Base-by-base conservation (phyloP, 2,329 filamentous ascomycete species). In the Parastagonospora nodorum region DNA sequence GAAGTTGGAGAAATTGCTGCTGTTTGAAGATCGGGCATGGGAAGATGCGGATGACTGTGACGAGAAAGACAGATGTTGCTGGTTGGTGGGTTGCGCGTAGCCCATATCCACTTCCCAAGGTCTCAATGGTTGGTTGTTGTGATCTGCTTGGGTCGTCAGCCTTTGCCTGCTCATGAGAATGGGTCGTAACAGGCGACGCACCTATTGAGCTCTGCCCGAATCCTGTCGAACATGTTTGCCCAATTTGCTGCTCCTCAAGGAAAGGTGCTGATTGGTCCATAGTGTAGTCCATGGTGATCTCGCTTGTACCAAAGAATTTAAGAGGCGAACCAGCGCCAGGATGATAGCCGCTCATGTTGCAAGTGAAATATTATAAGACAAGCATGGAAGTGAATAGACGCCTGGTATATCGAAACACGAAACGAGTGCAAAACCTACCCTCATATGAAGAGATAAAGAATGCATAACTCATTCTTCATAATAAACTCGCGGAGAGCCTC, bases 31-130 rank as follows among this genome's bases (percentile, higher is more conserved):
- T 7, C 66, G 56, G 16, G 48, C 55, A 19, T 52, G 42, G 2
- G 61, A 57, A 14, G 54, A 48, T 24, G 43, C 42, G 0, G 63
- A 68, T 1, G 63, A 63, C 10, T 55, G 62, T 28, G 59, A 60
- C 6, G 61, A 67, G 10, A 38, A 30, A 4, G 68, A 62, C 10
- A 52, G 46, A 10, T 63, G 62, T 24, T 51, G 53, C 2, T 51
- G 51, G 27, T 62, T 52, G 5, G 37, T 24, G 29, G 41, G 42
- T 15, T 44, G 57, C 8, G 54, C 53, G 27, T 42, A 29, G n/a
- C 35, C 11, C 10, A 47, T n/a, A 32, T 31, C 30, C n/a, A 36
- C 39, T 1, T 51, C 41, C 58, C 57, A 61, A 36, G 52, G 16
- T 8, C 31, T 8, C 24, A 44, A 42, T 44, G 52, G 39, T 16